Evolutionary conservation across 2,329 filamentous ascomycete species (phyloP).

Genomic region (Periconia sp.): DNA sequence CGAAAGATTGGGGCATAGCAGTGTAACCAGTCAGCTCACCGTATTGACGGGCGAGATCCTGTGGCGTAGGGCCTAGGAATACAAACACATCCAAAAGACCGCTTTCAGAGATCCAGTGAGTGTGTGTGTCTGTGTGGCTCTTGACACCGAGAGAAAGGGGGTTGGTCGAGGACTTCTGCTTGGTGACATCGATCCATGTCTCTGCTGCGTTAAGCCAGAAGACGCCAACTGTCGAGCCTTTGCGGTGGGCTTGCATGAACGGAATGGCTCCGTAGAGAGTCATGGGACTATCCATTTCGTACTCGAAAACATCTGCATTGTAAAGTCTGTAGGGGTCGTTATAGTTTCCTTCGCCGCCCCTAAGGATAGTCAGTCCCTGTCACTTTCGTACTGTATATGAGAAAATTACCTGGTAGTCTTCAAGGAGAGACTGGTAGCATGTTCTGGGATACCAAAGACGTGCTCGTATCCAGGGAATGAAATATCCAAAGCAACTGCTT

Average conservation of each 20-base stretch:
- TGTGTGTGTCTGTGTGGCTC: constrained; percentile 75
- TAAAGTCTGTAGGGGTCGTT: constrained; percentile 90
- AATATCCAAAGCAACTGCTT: constrained; percentile 89
- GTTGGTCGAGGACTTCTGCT: constrained; percentile 72
- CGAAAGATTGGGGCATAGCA: constrained; percentile 87
- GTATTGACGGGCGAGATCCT: constrained; percentile 79
- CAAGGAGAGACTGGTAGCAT: constrained; percentile 83
- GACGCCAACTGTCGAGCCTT: constrained; percentile 88
- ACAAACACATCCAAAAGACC: constrained; percentile 91
- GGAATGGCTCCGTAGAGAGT: constrained; percentile 97
- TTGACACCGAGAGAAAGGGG: constrained; percentile 72
- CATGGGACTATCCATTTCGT: constrained; percentile 96
- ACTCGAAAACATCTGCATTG: constrained; percentile 97
- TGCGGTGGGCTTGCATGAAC: constrained; percentile 95
- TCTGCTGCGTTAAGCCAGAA: constrained; percentile 98
- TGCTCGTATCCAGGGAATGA: constrained; percentile 89
- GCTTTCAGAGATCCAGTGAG: constrained; percentile 95
- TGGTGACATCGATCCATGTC: constrained; percentile 95
- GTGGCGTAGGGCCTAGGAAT: constrained; percentile 85
- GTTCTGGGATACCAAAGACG: constrained; percentile 92
- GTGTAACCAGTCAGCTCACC: constrained; percentile 89
- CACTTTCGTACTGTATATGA: neutral
- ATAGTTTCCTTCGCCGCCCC: constrained; percentile 81
- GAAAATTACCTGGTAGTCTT: constrained; percentile 72
- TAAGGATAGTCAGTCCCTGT: constrained; percentile 19